phyloP scores from a whole-genome alignment of 2,329 filamentous ascomycete genomes.

The Teratosphaeria nubilosa region DNA sequence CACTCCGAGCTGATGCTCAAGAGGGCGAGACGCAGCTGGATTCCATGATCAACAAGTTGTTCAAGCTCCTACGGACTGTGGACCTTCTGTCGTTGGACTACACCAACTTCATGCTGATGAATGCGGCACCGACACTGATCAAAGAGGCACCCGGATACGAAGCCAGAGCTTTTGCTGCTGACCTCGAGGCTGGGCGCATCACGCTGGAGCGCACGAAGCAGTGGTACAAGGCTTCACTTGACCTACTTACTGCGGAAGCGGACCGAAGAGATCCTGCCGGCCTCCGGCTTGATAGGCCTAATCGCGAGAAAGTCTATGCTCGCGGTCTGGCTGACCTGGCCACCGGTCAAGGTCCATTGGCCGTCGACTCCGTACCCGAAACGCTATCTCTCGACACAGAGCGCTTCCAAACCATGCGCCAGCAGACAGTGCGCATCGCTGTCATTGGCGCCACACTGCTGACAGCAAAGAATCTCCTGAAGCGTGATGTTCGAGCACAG shows the following conservation, averaged over 20 bases:
- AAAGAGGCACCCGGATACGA: conserved; percentile 65
- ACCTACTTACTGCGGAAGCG: conserved; percentile 55
- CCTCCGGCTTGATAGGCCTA: conserved; percentile 54
- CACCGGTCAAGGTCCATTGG: conserved; percentile 51
- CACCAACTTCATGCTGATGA: conserved; percentile 67
- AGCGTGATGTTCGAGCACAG: conserved; percentile 65
- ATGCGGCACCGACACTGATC: conserved; percentile 60
- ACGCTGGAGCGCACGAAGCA: conserved; percentile 50
- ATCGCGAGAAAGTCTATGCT: conserved; percentile 60
- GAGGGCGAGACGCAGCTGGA: conserved; percentile 36
- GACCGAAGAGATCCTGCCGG: conserved; percentile 60
- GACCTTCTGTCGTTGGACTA: conserved; percentile 72
- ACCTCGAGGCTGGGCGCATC: conserved; percentile 47
- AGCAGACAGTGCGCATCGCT: conserved; percentile 54
- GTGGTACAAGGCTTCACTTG: conserved; percentile 56
- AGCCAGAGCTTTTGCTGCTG: conserved; percentile 57
- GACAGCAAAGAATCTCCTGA: conserved; percentile 73
- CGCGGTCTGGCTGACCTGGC: conserved; percentile 67
- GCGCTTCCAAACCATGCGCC: conserved; percentile 50
- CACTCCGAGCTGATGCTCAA: conserved; percentile 28
- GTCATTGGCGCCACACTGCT: conserved; percentile 65
- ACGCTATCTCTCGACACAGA: conserved; percentile 60
- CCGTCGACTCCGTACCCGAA: conserved; percentile 52
- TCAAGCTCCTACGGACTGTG: conserved; percentile 64
- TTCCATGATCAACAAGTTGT: conserved; percentile 64